Evolutionary conservation across 2,329 filamentous ascomycete species (phyloP).

Genomic region (Pseudocercospora macadamiae): DNA sequence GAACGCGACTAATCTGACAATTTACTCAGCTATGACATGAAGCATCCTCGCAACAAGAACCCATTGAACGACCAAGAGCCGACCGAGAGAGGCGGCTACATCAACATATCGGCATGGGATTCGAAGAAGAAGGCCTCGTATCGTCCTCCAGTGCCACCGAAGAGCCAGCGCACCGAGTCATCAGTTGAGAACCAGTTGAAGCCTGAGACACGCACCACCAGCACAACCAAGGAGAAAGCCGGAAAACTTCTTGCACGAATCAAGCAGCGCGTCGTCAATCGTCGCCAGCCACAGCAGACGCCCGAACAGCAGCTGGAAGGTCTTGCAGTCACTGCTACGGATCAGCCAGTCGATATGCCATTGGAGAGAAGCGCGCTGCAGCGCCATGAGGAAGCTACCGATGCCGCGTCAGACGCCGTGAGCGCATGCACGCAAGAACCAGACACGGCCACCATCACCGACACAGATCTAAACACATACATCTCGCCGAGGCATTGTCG

Average conservation of each 20-base stretch:
- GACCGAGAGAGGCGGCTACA: constrained; percentile 12
- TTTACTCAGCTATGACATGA: not conserved
- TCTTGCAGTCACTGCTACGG: not conserved
- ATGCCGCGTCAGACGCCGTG: not conserved
- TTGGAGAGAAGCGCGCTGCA: not conserved
- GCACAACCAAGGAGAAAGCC: not conserved
- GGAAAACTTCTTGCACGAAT: not conserved
- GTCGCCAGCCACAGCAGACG: not conserved
- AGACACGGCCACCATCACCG: not conserved
- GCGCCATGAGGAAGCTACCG: not conserved
- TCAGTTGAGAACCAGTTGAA: not conserved
- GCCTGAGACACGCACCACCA: not conserved
- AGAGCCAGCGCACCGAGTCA: no score
- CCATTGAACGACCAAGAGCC: constrained; percentile 14
- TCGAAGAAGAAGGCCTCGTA: not conserved
- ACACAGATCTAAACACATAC: not conserved
- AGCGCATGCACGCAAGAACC: not conserved
- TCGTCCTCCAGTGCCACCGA: not conserved
- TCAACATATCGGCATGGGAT: constrained; percentile 13
- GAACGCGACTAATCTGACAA: not conserved
- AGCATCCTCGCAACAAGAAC: not conserved
- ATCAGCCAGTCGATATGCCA: not conserved
- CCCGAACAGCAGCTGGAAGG: not conserved
- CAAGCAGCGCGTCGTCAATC: constrained; percentile 1
- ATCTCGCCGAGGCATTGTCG: not conserved